These are phyloP conservation scores for Zizania latifolia DNA, from an alignment of 176 grass and related monocot species.

Conservation along the genomic window DNA sequence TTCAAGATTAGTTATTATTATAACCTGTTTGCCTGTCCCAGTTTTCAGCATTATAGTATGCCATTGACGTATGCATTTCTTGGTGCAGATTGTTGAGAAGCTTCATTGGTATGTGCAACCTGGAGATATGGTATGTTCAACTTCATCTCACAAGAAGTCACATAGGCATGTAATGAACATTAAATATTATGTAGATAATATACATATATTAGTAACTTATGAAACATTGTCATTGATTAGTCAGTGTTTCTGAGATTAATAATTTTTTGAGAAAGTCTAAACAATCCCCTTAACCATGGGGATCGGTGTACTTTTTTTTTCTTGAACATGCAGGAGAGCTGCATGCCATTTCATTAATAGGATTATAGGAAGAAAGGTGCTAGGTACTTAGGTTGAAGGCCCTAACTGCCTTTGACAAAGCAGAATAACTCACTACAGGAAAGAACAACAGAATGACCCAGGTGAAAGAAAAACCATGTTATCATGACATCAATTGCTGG, in stretches of 20 bases:
- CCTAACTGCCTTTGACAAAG: no score
- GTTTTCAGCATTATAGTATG: neutral
- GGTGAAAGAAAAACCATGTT: no score
- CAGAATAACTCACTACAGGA: no score
- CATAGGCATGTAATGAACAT: neutral
- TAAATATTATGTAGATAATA: neutral
- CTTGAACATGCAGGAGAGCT: no score
- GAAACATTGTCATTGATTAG: neutral
- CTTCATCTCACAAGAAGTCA: neutral
- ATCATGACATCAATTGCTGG: no score
- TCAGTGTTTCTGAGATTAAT: neutral
- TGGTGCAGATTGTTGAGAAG: constrained; percentile 59
- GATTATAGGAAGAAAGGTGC: no score
- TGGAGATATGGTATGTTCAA: constrained; percentile 57
- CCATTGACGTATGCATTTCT: constrained; percentile 2
- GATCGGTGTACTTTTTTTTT: no score
- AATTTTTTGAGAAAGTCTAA: neutral
- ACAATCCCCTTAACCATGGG: no score
- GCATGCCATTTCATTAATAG: no score
- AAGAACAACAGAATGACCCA: no score
- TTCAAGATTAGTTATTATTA: neutral
- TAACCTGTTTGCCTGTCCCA: neutral
- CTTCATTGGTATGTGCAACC: constrained; percentile 76
- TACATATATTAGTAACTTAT: constrained; percentile 4
- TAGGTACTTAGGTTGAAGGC: no score